Conservation (phyloP, 768 basidiomycete species). For the Mycena rebaudengoi region DNA sequence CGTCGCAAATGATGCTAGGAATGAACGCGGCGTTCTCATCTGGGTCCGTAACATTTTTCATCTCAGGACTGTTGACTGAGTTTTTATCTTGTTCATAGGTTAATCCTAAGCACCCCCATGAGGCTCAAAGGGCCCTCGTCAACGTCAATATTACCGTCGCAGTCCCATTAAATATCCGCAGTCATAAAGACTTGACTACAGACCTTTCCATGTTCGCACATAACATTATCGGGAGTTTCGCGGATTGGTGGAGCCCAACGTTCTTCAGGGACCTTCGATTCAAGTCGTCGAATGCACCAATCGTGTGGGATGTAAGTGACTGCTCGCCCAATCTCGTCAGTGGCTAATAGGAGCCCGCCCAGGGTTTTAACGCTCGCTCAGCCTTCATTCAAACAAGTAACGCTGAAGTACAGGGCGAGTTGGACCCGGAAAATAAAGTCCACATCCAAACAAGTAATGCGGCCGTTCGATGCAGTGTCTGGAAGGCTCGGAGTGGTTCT, state of each 20-base stretch:
- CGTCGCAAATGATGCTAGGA: conserved; percentile 1
- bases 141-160: neutral
- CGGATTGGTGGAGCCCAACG: conserved; percentile 13
- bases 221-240: neutral
- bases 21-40: conserved; percentile 5
- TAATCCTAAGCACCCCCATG: too few relatives aligned
- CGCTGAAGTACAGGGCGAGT: neutral
- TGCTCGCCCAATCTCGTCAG: neutral
- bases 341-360: neutral
- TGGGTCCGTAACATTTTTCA: neutral
- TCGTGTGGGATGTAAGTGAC: neutral
- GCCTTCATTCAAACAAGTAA: conserved; percentile 8
- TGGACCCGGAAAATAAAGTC: neutral
- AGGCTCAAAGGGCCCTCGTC: too few relatives aligned
- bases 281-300: neutral
- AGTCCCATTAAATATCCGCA: neutral
- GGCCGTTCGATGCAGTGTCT: neutral
- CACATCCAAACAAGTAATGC: conserved; percentile 7
- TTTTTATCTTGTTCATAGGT: neutral
- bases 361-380: neutral
- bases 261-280: conserved; percentile 1
- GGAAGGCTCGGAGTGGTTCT: neutral
- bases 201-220: conserved; percentile 5
- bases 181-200: conserved; percentile 1
- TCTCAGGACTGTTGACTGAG: neutral